Evolutionary conservation across 306 rosid species (phyloP).

Genomic region (Quercus berberidifolia): DNA sequence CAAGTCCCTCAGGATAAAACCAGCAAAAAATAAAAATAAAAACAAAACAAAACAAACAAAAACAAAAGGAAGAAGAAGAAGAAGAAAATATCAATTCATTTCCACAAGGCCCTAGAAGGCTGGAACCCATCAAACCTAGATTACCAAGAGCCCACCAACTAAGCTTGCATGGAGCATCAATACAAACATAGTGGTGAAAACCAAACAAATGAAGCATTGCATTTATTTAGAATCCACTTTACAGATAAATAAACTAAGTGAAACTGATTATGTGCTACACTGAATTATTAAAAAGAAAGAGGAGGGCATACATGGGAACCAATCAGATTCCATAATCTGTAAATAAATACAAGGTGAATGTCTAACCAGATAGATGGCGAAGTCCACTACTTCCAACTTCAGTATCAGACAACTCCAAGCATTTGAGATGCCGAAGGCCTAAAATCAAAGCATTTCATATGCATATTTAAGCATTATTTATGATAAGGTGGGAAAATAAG

Average conservation of each 20-base stretch:
- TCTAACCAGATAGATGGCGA: constrained; percentile 79
- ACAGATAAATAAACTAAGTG: not conserved
- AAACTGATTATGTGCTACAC: not conserved
- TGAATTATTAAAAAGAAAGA: not conserved
- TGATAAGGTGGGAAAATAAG: not conserved
- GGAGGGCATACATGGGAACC: not conserved
- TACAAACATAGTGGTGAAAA: too few relatives aligned
- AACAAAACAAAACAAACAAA: not conserved
- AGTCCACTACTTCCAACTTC: constrained; percentile 83
- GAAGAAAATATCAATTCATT: not conserved
- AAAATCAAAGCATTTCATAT: constrained; percentile 19
- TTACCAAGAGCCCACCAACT: not conserved
- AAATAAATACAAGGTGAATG: not conserved
- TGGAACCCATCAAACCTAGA: not conserved
- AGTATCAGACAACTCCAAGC: constrained; percentile 92
- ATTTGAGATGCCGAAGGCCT: constrained; percentile 71
- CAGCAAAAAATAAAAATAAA: not conserved
- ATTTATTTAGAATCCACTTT: not conserved
- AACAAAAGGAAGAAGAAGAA: too few relatives aligned
- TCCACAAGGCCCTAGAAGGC: not conserved
- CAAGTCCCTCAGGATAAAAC: not conserved
- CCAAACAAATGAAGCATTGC: not conserved
- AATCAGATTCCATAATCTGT: not conserved
- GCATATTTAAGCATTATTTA: constrained; percentile 17
- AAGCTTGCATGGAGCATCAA: not conserved